Conservation (phyloP, 2,329 filamentous ascomycete species). For the Stagonosporopsis cucurbitacearum region DNA sequence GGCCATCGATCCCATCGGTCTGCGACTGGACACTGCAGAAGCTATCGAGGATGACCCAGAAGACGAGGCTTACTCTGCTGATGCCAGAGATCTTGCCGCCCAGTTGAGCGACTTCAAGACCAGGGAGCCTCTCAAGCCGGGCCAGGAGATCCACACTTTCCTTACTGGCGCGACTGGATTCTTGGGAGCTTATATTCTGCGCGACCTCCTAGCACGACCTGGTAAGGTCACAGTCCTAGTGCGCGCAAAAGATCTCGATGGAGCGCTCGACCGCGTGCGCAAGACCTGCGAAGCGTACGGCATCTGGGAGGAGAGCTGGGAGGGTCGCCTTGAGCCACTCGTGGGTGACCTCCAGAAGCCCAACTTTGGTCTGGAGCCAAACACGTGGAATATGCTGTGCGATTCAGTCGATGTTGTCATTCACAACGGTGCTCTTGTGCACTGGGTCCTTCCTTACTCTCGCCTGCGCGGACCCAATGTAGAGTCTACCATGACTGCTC, state of each 20-base stretch:
- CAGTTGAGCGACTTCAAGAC: slow-evolving; percentile 53
- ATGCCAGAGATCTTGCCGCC: slow-evolving; percentile 59
- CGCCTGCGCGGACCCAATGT: slow-evolving; percentile 78
- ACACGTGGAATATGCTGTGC: slow-evolving; percentile 69
- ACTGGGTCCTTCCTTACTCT: slow-evolving; percentile 83
- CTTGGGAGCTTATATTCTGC: slow-evolving; percentile 79
- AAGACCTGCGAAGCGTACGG: slow-evolving; percentile 77
- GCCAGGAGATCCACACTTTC: slow-evolving; percentile 67
- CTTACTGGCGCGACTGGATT: slow-evolving; percentile 92
- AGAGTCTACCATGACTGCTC: slow-evolving; percentile 75
- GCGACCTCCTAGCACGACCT: slow-evolving; percentile 72
- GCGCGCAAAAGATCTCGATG: slow-evolving; percentile 67
- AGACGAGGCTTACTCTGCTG: slow-evolving; percentile 60
- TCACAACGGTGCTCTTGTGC: slow-evolving; percentile 75
- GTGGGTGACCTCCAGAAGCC: slow-evolving; percentile 76
- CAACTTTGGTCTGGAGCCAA: slow-evolving; percentile 72
- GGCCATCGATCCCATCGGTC: slow-evolving; percentile 56
- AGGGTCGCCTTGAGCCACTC: slow-evolving; percentile 68
- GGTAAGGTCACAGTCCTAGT: slow-evolving; percentile 77
- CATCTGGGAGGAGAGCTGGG: slow-evolving; percentile 77
- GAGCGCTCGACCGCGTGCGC: slow-evolving; percentile 69
- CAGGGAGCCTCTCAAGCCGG: slow-evolving; percentile 49
- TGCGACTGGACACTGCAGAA: slow-evolving; percentile 51
- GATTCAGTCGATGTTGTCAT: slow-evolving; percentile 71
- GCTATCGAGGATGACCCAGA: slow-evolving; percentile 55